A percentile compares a stretch with the other conserved stretches of the same genome.
phyloP scores from a whole-genome alignment of 129 eudicot species.

The Logfia minima region DNA sequence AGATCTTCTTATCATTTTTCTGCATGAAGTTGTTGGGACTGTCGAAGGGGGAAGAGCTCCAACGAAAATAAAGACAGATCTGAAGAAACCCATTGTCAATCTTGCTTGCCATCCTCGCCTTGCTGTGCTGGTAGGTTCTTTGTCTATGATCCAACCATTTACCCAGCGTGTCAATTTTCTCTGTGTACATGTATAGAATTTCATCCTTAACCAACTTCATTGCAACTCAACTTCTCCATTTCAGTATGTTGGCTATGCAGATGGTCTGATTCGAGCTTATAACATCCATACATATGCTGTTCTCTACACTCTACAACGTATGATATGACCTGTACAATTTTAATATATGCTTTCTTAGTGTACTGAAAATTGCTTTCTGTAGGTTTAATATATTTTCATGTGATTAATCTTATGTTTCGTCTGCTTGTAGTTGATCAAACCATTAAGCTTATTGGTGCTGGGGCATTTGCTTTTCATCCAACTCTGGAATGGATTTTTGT shows the following conservation, averaged over 20 bases:
- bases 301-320: slow-evolving; percentile 95
- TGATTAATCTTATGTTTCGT: slow-evolving; percentile 16
- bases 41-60: slow-evolving; percentile 99
- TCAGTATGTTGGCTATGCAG: slow-evolving; percentile 98
- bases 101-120: slow-evolving; percentile 99
- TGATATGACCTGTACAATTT: slow-evolving; percentile 35
- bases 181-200: slow-evolving; percentile 13
- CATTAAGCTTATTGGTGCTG: slow-evolving; percentile 88
- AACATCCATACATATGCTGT: slow-evolving; percentile 94
- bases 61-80: slow-evolving; percentile 94
- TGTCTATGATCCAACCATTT: slow-evolving; percentile 7
- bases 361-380: neutral
- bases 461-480: slow-evolving; percentile 98
- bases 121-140: slow-evolving; percentile 68
- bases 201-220: slow-evolving; percentile 8
- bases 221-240: slow-evolving; percentile 24
- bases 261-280: slow-evolving; percentile 94
- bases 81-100: slow-evolving; percentile 97
- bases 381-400: slow-evolving; percentile 9
- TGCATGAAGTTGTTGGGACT: slow-evolving; percentile 92
- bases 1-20: slow-evolving; percentile 9
- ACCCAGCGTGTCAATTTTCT: neutral
- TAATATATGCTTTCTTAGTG: neutral
- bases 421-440: slow-evolving; percentile 78
- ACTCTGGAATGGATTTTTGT: slow-evolving; percentile 94